A percentile compares a stretch with the other conserved stretches of the same genome.
phyloP scores from a whole-genome alignment of 2,329 filamentous ascomycete genomes.

The Microsporum ferrugineum region DNA sequence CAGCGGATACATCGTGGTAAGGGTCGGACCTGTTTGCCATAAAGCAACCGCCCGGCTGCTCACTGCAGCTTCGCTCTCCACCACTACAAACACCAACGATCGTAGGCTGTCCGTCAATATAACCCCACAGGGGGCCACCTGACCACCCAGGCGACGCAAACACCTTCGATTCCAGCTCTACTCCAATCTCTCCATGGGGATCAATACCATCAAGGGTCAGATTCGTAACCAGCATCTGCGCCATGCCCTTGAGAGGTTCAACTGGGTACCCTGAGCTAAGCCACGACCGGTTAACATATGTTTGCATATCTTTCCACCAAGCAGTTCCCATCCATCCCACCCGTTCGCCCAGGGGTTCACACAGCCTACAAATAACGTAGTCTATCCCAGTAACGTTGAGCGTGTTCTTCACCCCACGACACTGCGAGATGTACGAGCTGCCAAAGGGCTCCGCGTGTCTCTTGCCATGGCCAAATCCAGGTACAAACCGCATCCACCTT shows the following conservation, averaged over 20 bases:
- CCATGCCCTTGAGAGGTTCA: conserved; percentile 14
- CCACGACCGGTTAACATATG: conserved; percentile 14
- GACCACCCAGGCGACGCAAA: conserved; percentile 18
- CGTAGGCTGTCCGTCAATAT: conserved; percentile 16
- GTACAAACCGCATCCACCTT: conserved; percentile 18
- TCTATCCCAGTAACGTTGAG: conserved; percentile 19
- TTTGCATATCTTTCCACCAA: conserved; percentile 14
- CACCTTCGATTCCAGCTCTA: conserved; percentile 16
- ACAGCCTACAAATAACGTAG: conserved; percentile 17
- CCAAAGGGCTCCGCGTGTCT: conserved; percentile 15
- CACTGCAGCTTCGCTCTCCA: conserved; percentile 16
- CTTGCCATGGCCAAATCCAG: conserved; percentile 13
- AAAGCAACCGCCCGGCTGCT: conserved; percentile 14
- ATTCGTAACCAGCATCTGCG: conserved; percentile 17
- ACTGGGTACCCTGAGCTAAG: conserved; percentile 17
- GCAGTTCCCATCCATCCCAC: conserved; percentile 19
- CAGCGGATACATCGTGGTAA: conserved; percentile 19
- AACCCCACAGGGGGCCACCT: conserved; percentile 18
- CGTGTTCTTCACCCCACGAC: conserved; percentile 17
- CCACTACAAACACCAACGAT: conserved; percentile 19
- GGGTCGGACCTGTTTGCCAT: conserved; percentile 12
- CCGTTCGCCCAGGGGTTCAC: conserved; percentile 16
- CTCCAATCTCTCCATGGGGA: conserved; percentile 14
- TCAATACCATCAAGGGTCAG: conserved; percentile 17
- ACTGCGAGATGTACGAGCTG: conserved; percentile 16